A percentile compares a stretch with the other conserved stretches of the same genome.
These are phyloP conservation scores for Cystofilobasidium capitatum DNA, from an alignment of 768 basidiomycete genomes.

Conservation along the genomic window DNA sequence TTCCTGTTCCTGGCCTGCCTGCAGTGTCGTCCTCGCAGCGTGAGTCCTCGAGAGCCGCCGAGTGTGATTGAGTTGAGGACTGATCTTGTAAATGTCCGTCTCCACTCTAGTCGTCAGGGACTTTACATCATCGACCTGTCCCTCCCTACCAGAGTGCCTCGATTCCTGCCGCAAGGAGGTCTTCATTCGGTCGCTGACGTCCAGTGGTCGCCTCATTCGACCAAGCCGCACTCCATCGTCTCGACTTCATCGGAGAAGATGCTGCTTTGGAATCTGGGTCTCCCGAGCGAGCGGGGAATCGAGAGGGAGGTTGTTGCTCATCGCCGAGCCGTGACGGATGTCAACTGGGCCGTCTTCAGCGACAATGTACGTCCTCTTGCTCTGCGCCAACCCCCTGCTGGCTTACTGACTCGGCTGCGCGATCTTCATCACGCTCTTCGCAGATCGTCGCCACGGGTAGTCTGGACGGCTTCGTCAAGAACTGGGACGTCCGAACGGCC, in stretches of 20 bases:
- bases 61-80: not conserved
- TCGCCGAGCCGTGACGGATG: conserved; percentile 90
- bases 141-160: conserved; percentile 71
- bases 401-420: no score
- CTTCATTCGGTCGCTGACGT: conserved; percentile 71
- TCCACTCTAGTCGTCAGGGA: conserved; percentile 56
- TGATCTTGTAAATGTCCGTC: not conserved
- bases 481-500: conserved; percentile 62
- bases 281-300: conserved; percentile 65
- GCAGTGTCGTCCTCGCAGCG: conserved; percentile 16
- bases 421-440: not conserved
- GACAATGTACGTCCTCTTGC: conserved; percentile 50
- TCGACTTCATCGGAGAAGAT: conserved; percentile 32
- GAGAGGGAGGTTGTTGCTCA: conserved; percentile 78
- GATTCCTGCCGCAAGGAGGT: conserved; percentile 91
- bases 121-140: conserved; percentile 92
- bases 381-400: not conserved
- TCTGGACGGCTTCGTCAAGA: conserved; percentile 88
- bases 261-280: conserved; percentile 86
- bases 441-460: conserved; percentile 63
- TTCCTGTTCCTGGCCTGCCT: not conserved
- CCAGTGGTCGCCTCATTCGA: conserved; percentile 40
- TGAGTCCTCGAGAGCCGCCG: not conserved
- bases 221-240: conserved; percentile 33
- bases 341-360: conserved; percentile 88